Percentiles rank a stretch among this genome's conserved stretches.
These are phyloP conservation scores for Paraleonurus japonicus DNA, from an alignment of 257 asterid species.

Conservation along the genomic window DNA sequence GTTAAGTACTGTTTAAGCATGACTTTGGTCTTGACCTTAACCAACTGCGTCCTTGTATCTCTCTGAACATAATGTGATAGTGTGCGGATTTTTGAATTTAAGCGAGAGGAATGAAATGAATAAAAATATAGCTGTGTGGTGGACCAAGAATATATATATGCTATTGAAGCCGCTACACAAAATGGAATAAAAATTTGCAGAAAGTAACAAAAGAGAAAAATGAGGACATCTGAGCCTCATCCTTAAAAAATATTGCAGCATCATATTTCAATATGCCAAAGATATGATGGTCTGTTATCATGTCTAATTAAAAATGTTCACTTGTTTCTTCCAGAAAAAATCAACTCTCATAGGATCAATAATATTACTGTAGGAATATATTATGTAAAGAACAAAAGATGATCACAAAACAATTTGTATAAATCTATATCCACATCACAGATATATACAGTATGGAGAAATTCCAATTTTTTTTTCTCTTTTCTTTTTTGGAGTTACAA, in stretches of 20 bases:
- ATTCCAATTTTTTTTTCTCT: not conserved
- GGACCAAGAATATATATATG: conserved; percentile 38
- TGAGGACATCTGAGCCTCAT: conserved; percentile 37
- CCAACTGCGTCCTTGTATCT: no score
- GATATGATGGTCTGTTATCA: conserved; percentile 14
- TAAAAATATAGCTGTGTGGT: conserved; percentile 4
- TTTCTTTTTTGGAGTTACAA: not conserved
- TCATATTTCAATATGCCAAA: conserved; percentile 29
- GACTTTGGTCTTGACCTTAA: no score
- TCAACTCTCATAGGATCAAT: conserved; percentile 1
- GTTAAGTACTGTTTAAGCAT: no score
- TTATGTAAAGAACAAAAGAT: not conserved
- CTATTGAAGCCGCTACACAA: conserved; percentile 29
- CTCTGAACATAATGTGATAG: no score
- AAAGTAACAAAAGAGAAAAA: conserved; percentile 35
- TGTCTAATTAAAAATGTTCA: not conserved
- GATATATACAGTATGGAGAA: conserved; percentile 22
- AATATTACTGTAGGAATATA: not conserved
- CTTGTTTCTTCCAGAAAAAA: not conserved
- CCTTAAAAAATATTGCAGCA: conserved; percentile 13
- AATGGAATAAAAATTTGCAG: conserved; percentile 31
- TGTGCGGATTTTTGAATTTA: no score
- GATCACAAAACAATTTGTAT: conserved; percentile 17
- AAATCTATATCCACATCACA: conserved; percentile 19
- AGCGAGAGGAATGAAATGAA: no score